Evolutionary conservation across 441 rosid genomes (phyloP).

Genomic region (Omphalea diandra): DNA sequence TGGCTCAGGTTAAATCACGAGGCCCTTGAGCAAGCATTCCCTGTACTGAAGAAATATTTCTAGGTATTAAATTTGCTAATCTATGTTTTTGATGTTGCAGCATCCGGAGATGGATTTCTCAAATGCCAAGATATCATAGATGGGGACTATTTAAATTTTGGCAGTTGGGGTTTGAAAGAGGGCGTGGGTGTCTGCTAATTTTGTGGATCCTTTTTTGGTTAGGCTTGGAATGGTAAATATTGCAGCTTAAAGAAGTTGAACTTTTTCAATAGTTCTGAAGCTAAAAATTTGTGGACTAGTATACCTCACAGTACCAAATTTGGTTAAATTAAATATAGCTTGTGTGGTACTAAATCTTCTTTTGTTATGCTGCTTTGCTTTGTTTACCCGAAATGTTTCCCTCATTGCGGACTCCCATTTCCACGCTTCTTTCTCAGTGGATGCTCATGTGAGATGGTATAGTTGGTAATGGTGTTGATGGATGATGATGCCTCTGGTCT

Average conservation of each 20-base stretch:
- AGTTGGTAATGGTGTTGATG: too few species aligned
- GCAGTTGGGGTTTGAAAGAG: not conserved
- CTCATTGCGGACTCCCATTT: too few species aligned
- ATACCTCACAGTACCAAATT: not conserved
- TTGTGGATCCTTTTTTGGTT: not conserved
- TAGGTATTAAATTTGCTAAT: conserved; percentile 1
- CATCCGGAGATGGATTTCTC: conserved; percentile 96
- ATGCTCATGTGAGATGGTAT: too few species aligned
- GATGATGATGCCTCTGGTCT: too few species aligned
- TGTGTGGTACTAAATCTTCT: not conserved
- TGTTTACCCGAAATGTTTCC: not conserved
- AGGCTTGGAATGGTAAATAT: conserved; percentile 7
- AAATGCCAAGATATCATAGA: conserved; percentile 48
- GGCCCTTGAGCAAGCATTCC: not conserved
- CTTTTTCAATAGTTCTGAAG: conserved; percentile 9
- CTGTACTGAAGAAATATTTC: not conserved
- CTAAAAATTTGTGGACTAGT: not conserved
- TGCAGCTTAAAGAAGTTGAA: not conserved
- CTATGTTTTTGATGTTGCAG: conserved; percentile 39
- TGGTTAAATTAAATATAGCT: not conserved
- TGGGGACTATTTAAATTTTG: not conserved
- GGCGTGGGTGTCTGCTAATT: not conserved
- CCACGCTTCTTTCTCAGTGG: too few species aligned
- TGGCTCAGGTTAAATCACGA: conserved; percentile 65
- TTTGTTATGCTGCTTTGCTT: not conserved